These are phyloP conservation scores for Trifolium dubium DNA, from an alignment of 306 rosid genomes.

Conservation along the genomic window DNA sequence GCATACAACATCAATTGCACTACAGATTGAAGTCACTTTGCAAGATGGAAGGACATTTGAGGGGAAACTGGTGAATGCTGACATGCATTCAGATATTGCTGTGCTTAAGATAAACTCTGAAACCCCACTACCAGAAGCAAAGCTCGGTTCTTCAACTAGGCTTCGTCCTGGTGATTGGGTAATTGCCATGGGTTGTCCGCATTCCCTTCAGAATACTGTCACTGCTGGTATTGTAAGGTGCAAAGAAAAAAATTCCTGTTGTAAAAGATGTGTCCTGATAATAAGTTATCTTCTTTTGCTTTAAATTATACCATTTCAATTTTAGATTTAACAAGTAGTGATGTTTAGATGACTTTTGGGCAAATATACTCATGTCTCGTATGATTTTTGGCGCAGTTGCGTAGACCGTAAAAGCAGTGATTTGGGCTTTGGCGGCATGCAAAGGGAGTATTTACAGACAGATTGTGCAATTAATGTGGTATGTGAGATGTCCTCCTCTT, in stretches of 20 bases:
- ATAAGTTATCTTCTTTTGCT: constrained; percentile 6
- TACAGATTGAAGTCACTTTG: constrained; percentile 81
- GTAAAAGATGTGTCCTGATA: not conserved
- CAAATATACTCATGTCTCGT: not conserved
- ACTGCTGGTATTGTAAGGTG: constrained; percentile 96
- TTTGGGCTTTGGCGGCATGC: constrained; percentile 78
- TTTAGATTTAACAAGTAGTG: constrained; percentile 14
- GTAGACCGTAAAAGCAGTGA: constrained; percentile 95
- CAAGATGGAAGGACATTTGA: constrained; percentile 94
- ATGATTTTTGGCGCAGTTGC: constrained; percentile 55
- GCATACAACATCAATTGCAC: constrained; percentile 13
- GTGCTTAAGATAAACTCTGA: constrained; percentile 77
- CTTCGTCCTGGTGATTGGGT: constrained; percentile 98
- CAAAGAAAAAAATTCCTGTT: constrained; percentile 17
- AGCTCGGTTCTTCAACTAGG: constrained; percentile 75
- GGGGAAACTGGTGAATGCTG: constrained; percentile 79
- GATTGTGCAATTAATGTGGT: constrained; percentile 84
- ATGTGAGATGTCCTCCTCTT: constrained; percentile 49
- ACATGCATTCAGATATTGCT: constrained; percentile 86
- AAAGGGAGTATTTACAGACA: constrained; percentile 82
- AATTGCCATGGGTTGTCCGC: constrained; percentile 85
- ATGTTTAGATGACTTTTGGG: constrained; percentile 6
- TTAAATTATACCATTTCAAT: constrained; percentile 8
- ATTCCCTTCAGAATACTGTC: constrained; percentile 86
- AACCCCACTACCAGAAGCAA: constrained; percentile 83